phyloP scores from a whole-genome alignment of 2,329 filamentous ascomycete genomes.

The Cladosporium sp. region DNA sequence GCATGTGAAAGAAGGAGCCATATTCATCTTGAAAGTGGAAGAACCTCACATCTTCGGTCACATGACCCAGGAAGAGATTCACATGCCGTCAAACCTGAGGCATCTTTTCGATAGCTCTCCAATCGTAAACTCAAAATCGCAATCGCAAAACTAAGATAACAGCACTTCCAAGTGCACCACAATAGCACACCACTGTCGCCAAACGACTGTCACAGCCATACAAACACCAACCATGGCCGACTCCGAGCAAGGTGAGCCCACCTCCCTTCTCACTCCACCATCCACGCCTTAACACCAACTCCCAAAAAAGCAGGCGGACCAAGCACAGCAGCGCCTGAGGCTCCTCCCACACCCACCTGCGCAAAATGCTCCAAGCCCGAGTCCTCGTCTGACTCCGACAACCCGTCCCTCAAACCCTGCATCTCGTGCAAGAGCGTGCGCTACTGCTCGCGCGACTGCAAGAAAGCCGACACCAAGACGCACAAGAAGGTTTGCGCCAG shows the following conservation, averaged over 20 bases:
- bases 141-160: not conserved
- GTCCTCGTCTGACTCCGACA: conserved; percentile 9
- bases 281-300: conserved; percentile 7
- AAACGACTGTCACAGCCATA: not conserved
- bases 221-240: conserved; percentile 3
- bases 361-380: conserved; percentile 17
- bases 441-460: conserved; percentile 45
- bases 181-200: not conserved
- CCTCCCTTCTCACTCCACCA: not conserved
- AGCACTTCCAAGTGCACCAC: not conserved
- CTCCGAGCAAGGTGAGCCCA: conserved; percentile 14
- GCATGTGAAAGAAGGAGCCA: not conserved
- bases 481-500: conserved; percentile 44
- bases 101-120: not conserved
- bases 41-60: not conserved
- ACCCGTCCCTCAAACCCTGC: conserved; percentile 37
- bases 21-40: no score
- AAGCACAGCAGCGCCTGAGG: conserved; percentile 1
- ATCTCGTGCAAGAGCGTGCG: conserved; percentile 40
- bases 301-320: not conserved
- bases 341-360: conserved; percentile 15
- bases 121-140: not conserved
- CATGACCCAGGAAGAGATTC: not conserved
- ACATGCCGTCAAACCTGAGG: not conserved
- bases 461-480: conserved; percentile 40